phyloP scores from a whole-genome alignment of 768 basidiomycete genomes.

The Boletellus sp. region DNA sequence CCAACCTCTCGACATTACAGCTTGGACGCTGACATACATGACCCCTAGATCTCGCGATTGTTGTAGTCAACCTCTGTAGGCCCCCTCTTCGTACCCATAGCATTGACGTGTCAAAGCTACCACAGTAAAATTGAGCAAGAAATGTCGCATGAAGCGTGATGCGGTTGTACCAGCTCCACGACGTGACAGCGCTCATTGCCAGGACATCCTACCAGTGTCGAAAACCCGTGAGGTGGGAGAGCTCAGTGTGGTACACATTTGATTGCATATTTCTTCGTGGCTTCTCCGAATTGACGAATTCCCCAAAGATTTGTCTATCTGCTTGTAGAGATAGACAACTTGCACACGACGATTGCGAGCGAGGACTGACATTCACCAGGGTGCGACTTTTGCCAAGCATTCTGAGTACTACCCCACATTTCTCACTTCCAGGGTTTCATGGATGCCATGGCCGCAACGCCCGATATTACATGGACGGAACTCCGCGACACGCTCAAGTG shows the following conservation, averaged over 20 bases:
- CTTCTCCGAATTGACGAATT: neutral
- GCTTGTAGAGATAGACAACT: conserved; percentile 25
- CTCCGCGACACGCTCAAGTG: conserved; percentile 18
- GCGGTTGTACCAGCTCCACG: neutral
- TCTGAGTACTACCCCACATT: neutral
- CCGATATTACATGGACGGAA: conserved; percentile 17
- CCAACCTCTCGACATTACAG: neutral
- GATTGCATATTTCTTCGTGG: neutral
- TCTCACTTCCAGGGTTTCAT: conserved; percentile 18
- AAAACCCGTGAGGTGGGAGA: conserved; percentile 7
- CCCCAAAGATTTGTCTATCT: conserved; percentile 23
- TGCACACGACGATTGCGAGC: conserved; percentile 21
- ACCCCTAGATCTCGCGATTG: conserved; percentile 6
- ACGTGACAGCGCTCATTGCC: conserved; percentile 6
- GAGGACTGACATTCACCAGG: conserved; percentile 24
- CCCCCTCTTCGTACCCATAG: neutral
- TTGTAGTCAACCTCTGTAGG: conserved; percentile 10
- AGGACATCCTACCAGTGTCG: conserved; percentile 4
- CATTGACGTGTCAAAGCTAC: neutral
- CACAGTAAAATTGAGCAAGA: conserved; percentile 11
- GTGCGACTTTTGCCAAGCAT: conserved; percentile 1
- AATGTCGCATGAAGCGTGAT: neutral
- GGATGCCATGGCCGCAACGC: conserved; percentile 6
- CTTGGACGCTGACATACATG: neutral
- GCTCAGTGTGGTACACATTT: conserved; percentile 16